A percentile compares a stretch with the other conserved stretches of the same genome.
Evolutionary conservation across 2,329 filamentous ascomycete species (phyloP).

Genomic region (Magnaporthiopsis rhizophila): DNA sequence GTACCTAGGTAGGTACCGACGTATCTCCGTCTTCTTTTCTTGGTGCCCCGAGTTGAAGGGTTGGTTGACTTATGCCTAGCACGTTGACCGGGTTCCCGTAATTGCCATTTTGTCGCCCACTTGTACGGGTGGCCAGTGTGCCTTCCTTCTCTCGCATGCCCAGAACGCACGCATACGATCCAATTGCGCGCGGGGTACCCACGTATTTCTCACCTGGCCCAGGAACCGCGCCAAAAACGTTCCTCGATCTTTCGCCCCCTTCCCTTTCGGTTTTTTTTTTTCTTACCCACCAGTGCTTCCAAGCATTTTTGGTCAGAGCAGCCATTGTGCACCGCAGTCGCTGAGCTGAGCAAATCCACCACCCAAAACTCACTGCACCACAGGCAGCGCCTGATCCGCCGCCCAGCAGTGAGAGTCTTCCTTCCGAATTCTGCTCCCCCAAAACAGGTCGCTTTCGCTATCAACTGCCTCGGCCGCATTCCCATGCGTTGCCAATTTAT

Average conservation of each 20-base stretch:
- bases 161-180: neutral
- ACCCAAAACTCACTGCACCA: neutral
- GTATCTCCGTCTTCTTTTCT: neutral
- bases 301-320: neutral
- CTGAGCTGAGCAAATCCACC: neutral
- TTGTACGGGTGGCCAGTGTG: neutral
- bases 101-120: neutral
- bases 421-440: neutral
- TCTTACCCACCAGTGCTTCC: neutral
- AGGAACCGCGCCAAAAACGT: neutral
- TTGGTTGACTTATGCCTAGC: neutral
- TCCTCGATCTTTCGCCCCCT: conserved; percentile 4
- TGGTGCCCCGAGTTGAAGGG: neutral
- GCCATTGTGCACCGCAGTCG: neutral
- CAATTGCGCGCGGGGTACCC: neutral
- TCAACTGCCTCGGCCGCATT: neutral
- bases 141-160: neutral
- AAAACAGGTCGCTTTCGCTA: neutral
- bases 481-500: neutral
- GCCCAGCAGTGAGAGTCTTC: neutral
- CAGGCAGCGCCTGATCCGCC: neutral
- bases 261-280: neutral
- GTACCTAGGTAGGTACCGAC: too few species aligned
- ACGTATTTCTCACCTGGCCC: neutral
- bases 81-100: neutral